phyloP scores from a whole-genome alignment of 805 yeast genomes.

The Pichia nanzhaoensis region DNA sequence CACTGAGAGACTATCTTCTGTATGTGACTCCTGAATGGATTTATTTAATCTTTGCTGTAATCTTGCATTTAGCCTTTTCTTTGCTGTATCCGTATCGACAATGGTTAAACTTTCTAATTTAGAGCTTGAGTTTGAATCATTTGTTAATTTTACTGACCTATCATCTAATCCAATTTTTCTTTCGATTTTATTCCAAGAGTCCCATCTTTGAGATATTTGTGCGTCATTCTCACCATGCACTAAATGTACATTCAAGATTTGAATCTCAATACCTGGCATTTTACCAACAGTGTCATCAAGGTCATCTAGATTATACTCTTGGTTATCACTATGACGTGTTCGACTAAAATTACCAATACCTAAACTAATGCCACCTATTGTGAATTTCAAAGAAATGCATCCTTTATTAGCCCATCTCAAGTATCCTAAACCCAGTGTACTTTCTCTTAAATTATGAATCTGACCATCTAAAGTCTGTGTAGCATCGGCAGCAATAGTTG shows the following conservation, averaged over 20 bases:
- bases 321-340: neutral
- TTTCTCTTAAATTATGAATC: conserved; percentile 33
- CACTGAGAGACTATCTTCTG: neutral
- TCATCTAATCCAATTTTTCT: conserved; percentile 12
- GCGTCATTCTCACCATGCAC: conserved; percentile 39
- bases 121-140: neutral
- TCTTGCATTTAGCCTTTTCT: conserved; percentile 5
- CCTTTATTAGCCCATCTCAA: conserved; percentile 62
- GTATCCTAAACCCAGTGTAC: conserved; percentile 51
- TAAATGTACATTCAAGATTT: conserved; percentile 46
- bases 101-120: too few relatives aligned
- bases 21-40: neutral
- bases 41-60: neutral
- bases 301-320: neutral
- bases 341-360: conserved; percentile 1
- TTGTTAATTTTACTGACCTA: conserved; percentile 10
- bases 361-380: conserved; percentile 31
- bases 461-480: conserved; percentile 25
- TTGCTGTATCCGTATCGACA: neutral
- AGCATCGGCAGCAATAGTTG: conserved; percentile 13
- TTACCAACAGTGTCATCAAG: conserved; percentile 16
- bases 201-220: conserved; percentile 12
- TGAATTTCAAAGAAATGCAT: conserved; percentile 41
- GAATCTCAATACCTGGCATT: conserved; percentile 28
- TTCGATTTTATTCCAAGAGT: conserved; percentile 14